Base-by-base conservation (phyloP, 2,329 filamentous ascomycete species). In the Neofusicoccum laricinum region DNA sequence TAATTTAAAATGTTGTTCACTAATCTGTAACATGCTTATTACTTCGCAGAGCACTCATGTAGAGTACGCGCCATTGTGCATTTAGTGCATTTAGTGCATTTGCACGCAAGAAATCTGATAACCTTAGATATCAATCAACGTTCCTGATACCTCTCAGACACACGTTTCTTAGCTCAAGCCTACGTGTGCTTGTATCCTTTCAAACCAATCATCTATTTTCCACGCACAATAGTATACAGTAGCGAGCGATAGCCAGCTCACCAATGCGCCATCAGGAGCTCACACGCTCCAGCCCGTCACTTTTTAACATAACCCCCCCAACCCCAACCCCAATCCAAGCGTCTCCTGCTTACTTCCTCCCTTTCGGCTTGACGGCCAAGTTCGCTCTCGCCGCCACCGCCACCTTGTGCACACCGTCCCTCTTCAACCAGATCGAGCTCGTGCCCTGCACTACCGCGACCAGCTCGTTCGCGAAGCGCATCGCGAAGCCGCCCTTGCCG, bases 381-480 rank as follows among this genome's bases (percentile, higher is more conserved):
- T 97, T 98, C 38, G 90, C 89, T 79, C 95, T 86, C 30, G 90
- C 86, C 32, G 87, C 85, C 40, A 93, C 92, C 67, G 87, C 93
- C 70, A 89, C 79, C 85, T 93, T 96, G 80, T 99, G 95, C 64
- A 96, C 80, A 67, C 82, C 79, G 68, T 85, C 84, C 70, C 95
- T 85, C 82, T 87, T 89, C 46, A 96, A 92, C 95, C 95, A 99
- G 51, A 92, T 89, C 25, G 79, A 75, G 69, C 92, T 96, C 71
- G 86, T 86, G 36, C 95, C 95, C 82, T 98, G 93, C 10, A 96
- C 88, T 30, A 98, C 90, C 40, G 90, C 85, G 63, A 98, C 84
- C 66, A 98, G 81, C 84, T 97, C 94, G 74, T 94, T 89, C 1
- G 92, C 93, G 67, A 98, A 85, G 63, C 91, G 85, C 71, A 89